These are phyloP conservation scores for Fraxinus velutina DNA, from an alignment of 305 asterid species.

Conservation along the genomic window DNA sequence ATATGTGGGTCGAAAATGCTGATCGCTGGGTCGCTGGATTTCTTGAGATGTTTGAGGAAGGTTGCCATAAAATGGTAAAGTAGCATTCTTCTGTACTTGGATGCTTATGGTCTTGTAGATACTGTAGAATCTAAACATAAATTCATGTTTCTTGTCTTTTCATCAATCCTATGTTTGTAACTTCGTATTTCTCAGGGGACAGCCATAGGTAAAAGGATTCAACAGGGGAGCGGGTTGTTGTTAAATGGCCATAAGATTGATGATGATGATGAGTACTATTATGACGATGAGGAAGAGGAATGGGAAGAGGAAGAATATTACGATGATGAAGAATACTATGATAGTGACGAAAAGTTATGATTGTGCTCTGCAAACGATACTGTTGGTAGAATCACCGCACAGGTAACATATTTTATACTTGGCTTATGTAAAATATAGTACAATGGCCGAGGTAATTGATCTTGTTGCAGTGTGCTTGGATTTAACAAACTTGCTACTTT, in stretches of 20 bases:
- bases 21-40: conserved; percentile 71
- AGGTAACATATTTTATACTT: background rate
- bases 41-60: conserved; percentile 49
- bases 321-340: background rate
- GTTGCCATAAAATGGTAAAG: background rate
- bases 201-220: background rate
- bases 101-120: background rate
- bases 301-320: conserved; percentile 24
- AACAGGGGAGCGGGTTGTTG: background rate
- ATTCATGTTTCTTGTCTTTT: background rate
- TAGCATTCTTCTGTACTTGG: background rate
- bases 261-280: conserved; percentile 35
- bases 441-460: background rate
- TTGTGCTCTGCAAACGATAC: conserved; percentile 4
- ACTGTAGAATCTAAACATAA: background rate
- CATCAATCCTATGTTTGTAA: background rate
- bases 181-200: background rate
- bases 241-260: background rate
- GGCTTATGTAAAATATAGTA: conserved; percentile 8
- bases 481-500: background rate
- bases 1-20: conserved; percentile 66
- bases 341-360: background rate
- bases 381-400: background rate
- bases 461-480: background rate
- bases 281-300: conserved; percentile 38